Evolutionary conservation across 108 stramenopile genomes (phyloP).

Genomic region (Mayamaea pseudoterrestris): DNA sequence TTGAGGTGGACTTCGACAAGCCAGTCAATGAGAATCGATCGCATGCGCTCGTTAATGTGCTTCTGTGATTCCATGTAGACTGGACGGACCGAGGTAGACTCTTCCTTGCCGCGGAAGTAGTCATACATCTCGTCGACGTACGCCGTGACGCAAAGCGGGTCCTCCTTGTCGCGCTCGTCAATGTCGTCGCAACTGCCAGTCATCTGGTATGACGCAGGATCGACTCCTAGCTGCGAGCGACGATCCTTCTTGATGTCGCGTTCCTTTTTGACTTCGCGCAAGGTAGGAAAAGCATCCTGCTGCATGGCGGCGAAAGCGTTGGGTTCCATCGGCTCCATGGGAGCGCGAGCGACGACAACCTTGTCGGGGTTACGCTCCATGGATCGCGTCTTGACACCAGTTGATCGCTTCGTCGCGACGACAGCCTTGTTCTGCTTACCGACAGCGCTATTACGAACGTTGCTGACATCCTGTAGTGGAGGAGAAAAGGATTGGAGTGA

Average conservation of each 20-base stretch:
- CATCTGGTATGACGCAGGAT: constrained; percentile 35
- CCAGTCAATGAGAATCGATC: constrained; percentile 86
- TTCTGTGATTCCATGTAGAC: constrained; percentile 32
- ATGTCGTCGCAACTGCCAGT: constrained; percentile 72
- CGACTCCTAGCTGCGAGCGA: constrained; percentile 3
- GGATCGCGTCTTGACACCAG: constrained; percentile 8
- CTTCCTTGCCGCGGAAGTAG: constrained; percentile 74
- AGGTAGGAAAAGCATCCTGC: too few relatives aligned
- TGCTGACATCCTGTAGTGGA: constrained; percentile 23
- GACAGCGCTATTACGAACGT: constrained; percentile 3
- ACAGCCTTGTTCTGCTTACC: not conserved
- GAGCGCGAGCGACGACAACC: not conserved
- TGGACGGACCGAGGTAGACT: constrained; percentile 48
- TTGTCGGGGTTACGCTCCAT: constrained; percentile 1
- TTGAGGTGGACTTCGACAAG: constrained; percentile 90
- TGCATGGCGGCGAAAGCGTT: not conserved
- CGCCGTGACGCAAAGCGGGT: constrained; percentile 82
- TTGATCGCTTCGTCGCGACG: constrained; percentile 2
- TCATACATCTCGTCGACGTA: constrained; percentile 90
- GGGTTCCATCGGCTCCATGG: not conserved
- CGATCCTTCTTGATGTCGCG: constrained; percentile 6
- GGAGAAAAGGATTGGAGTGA: not conserved
- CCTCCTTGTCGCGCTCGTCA: constrained; percentile 75
- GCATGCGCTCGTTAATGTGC: constrained; percentile 79
- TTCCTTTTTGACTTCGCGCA: too few relatives aligned